phyloP scores from a whole-genome alignment of 2,329 filamentous ascomycete species.

The Pseudogymnoascus pannorum region DNA sequence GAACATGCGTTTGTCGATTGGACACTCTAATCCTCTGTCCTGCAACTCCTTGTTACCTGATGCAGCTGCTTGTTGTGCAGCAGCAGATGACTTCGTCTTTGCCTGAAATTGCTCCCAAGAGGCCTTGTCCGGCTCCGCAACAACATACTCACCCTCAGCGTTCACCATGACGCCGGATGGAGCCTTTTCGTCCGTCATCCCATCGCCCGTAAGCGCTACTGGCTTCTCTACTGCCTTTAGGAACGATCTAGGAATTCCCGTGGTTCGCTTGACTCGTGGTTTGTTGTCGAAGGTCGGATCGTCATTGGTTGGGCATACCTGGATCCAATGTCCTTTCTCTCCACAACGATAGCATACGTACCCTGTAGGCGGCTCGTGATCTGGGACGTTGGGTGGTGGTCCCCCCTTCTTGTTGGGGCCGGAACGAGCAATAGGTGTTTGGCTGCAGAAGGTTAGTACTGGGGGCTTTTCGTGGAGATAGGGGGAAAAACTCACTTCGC shows the following conservation, averaged over 20 bases:
- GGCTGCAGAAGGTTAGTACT: slow-evolving; percentile 39
- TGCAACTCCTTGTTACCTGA: slow-evolving; percentile 79
- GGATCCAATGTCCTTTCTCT: slow-evolving; percentile 99
- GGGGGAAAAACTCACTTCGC: slow-evolving; percentile 55
- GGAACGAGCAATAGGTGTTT: slow-evolving; percentile 55
- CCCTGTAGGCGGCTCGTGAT: slow-evolving; percentile 85
- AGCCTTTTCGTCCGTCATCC: slow-evolving; percentile 74
- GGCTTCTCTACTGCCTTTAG: slow-evolving; percentile 94
- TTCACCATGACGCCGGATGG: slow-evolving; percentile 94
- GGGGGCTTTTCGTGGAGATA: slow-evolving; percentile 25
- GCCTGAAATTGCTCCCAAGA: slow-evolving; percentile 97
- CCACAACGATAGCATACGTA: slow-evolving; percentile 96
- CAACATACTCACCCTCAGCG: slow-evolving; percentile 93
- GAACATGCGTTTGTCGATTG: slow-evolving; percentile 96
- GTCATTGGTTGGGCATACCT: slow-evolving; percentile 96
- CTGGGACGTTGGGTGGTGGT: slow-evolving; percentile 64
- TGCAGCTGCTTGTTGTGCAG: slow-evolving; percentile 69
- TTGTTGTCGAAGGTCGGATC: slow-evolving; percentile 93
- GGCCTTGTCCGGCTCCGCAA: slow-evolving; percentile 89
- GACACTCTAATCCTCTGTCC: slow-evolving; percentile 82
- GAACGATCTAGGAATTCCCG: slow-evolving; percentile 92
- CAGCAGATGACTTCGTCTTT: slow-evolving; percentile 79
- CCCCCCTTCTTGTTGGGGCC: slow-evolving; percentile 50
- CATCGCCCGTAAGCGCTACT: slow-evolving; percentile 63
- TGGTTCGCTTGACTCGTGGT: slow-evolving; percentile 89